Evolutionary conservation across 495 filamentous ascomycete species (phyloP).

Genomic region (Hypomontagnella submonticulosa): DNA sequence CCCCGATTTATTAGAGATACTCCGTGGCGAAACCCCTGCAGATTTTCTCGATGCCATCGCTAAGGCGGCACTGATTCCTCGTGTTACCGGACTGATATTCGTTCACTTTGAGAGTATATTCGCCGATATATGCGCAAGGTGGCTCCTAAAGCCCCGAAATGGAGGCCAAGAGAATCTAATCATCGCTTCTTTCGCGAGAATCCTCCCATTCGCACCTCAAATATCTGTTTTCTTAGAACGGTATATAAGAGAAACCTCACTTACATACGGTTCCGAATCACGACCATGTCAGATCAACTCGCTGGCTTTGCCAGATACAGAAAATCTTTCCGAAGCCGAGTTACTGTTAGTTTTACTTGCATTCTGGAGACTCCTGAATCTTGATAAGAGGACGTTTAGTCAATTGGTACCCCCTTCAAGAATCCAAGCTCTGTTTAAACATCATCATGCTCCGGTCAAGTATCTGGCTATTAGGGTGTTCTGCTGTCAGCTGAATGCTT

Average conservation of each 20-base stretch:
- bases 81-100: conserved; percentile 74
- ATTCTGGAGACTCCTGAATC: conserved; percentile 78
- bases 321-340: conserved; percentile 26
- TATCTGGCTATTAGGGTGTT: conserved; percentile 86
- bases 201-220: conserved; percentile 81
- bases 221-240: conserved; percentile 66
- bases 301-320: conserved; percentile 23
- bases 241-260: conserved; percentile 51
- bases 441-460: conserved; percentile 68
- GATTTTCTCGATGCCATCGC: conserved; percentile 78
- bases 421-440: conserved; percentile 73
- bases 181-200: conserved; percentile 78
- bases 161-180: conserved; percentile 59
- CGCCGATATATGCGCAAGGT: conserved; percentile 82
- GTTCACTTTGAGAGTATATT: conserved; percentile 74
- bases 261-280: conserved; percentile 24
- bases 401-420: conserved; percentile 69
- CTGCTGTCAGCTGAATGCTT: conserved; percentile 79
- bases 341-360: conserved; percentile 67
- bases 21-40: conserved; percentile 69
- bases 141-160: conserved; percentile 62
- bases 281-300: conserved; percentile 39
- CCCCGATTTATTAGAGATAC: conserved; percentile 69
- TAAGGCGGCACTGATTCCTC: conserved; percentile 70
- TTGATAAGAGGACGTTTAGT: conserved; percentile 73